These are phyloP conservation scores for Coemansia sp. DNA, from an alignment of 192 early-diverging fungal species.

Conservation along the genomic window DNA sequence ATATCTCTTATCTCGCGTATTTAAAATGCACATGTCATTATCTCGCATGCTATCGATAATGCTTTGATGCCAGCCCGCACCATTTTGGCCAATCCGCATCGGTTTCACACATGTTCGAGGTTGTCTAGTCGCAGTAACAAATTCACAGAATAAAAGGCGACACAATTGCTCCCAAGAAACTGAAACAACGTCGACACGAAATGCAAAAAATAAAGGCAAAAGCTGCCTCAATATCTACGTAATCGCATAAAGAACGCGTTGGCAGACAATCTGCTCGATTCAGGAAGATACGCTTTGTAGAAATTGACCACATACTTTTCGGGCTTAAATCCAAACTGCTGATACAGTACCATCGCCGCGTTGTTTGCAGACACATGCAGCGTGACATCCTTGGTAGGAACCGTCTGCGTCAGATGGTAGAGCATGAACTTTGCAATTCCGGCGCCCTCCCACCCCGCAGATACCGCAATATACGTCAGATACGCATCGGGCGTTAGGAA, in stretches of 20 bases:
- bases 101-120: too few relatives aligned
- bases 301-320: conserved; percentile 89
- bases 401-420: conserved; percentile 76
- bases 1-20: too few relatives aligned
- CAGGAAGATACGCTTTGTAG: conserved; percentile 85
- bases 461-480: conserved; percentile 83
- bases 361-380: conserved; percentile 93
- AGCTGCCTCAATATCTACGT: conserved; percentile 55
- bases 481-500: conserved; percentile 92
- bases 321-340: conserved; percentile 91
- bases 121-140: neutral
- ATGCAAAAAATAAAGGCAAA: neutral
- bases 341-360: conserved; percentile 89
- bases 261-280: conserved; percentile 67
- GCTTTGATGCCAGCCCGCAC: too few relatives aligned
- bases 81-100: too few relatives aligned
- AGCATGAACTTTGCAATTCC: conserved; percentile 86
- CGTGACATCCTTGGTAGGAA: conserved; percentile 76
- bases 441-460: conserved; percentile 78
- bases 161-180: neutral
- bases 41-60: too few relatives aligned
- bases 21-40: too few relatives aligned
- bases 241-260: conserved; percentile 88
- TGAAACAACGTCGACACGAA: neutral
- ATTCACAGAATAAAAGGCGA: neutral